These are phyloP conservation scores for Oligophagozyma castellii DNA, from an alignment of 1,139 yeast genomes.

Conservation along the genomic window DNA sequence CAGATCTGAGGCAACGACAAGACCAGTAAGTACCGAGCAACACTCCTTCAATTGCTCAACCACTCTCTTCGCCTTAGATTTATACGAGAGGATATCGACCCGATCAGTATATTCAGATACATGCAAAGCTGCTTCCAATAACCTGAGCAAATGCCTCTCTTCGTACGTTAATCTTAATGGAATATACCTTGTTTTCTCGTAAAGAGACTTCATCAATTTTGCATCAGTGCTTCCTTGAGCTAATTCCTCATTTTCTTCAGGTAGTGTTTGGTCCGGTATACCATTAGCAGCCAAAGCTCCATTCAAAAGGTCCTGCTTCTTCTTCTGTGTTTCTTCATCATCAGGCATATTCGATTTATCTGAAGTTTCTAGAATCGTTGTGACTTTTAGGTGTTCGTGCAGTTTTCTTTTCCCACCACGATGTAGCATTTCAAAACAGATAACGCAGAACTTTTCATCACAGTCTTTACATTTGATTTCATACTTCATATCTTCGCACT, in stretches of 20 bases:
- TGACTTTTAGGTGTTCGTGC: slow-evolving; percentile 28
- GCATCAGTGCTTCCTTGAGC: slow-evolving; percentile 3
- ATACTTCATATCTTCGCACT: slow-evolving; percentile 57
- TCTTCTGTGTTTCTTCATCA: slow-evolving; percentile 10
- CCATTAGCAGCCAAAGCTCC: slow-evolving; percentile 3
- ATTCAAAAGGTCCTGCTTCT: slow-evolving; percentile 9
- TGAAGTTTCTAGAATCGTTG: slow-evolving; percentile 2
- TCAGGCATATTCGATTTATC: slow-evolving; percentile 4
- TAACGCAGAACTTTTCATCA: slow-evolving; percentile 50
- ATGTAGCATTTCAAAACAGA: slow-evolving; percentile 52
- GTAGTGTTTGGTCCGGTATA: slow-evolving; percentile 2
- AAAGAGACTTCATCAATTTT: slow-evolving; percentile 27
- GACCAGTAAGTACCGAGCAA: slow-evolving; percentile 60
- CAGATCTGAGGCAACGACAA: slow-evolving; percentile 59
- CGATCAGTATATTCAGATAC: slow-evolving; percentile 67
- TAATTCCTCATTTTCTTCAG: slow-evolving; percentile 9
- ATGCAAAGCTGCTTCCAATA: slow-evolving; percentile 55
- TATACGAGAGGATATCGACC: slow-evolving; percentile 50
- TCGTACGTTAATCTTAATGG: slow-evolving; percentile 53
- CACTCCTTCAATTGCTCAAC: slow-evolving; percentile 56
- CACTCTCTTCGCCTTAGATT: slow-evolving; percentile 51
- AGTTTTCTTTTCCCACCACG: slow-evolving; percentile 44
- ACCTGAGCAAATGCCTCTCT: slow-evolving; percentile 49
- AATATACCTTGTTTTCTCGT: slow-evolving; percentile 37
- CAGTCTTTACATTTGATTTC: slow-evolving; percentile 45